Percentiles rank a stretch among this genome's conserved stretches.
phyloP scores from a whole-genome alignment of 1,284 basidiomycete genomes.

The Cutaneotrichosporon mucoides region DNA sequence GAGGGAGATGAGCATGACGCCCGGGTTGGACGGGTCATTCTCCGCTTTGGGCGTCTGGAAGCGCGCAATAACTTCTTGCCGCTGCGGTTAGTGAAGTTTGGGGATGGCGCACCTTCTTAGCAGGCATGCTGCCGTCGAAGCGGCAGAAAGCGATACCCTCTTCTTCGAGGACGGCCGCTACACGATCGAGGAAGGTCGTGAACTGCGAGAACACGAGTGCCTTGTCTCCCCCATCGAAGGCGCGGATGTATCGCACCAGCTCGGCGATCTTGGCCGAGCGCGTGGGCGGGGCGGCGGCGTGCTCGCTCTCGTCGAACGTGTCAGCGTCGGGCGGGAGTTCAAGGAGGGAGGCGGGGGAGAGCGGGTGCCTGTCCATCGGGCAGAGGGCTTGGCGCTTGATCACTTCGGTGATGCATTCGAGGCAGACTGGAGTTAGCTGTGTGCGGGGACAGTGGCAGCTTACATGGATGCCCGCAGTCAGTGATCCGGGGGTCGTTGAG shows the following conservation, averaged over 20 bases:
- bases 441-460: not conserved
- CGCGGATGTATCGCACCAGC: slow-evolving; percentile 63
- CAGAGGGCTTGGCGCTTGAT: slow-evolving; percentile 66
- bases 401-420: slow-evolving; percentile 56
- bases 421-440: slow-evolving; percentile 53
- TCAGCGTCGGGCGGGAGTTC: slow-evolving; percentile 57
- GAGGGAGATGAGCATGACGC: slow-evolving; percentile 79
- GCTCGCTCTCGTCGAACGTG: slow-evolving; percentile 15
- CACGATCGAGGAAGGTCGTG: slow-evolving; percentile 74
- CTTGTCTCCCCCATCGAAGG: slow-evolving; percentile 68
- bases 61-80: slow-evolving; percentile 68
- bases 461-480: slow-evolving; percentile 65
- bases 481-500: slow-evolving; percentile 71
- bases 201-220: slow-evolving; percentile 81
- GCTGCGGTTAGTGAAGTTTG: slow-evolving; percentile 27
- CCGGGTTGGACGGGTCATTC: slow-evolving; percentile 54
- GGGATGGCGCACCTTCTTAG: slow-evolving; percentile 51
- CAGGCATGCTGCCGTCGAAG: slow-evolving; percentile 78
- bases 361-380: slow-evolving; percentile 74
- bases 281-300: slow-evolving; percentile 29
- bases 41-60: slow-evolving; percentile 64
- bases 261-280: slow-evolving; percentile 79
- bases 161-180: slow-evolving; percentile 63
- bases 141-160: slow-evolving; percentile 68
- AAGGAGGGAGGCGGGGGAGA: slow-evolving; percentile 61